Percentiles rank a stretch among this genome's conserved stretches.
Conservation (phyloP, 2,329 filamentous ascomycete species). For the Microcyclosporella mali region DNA sequence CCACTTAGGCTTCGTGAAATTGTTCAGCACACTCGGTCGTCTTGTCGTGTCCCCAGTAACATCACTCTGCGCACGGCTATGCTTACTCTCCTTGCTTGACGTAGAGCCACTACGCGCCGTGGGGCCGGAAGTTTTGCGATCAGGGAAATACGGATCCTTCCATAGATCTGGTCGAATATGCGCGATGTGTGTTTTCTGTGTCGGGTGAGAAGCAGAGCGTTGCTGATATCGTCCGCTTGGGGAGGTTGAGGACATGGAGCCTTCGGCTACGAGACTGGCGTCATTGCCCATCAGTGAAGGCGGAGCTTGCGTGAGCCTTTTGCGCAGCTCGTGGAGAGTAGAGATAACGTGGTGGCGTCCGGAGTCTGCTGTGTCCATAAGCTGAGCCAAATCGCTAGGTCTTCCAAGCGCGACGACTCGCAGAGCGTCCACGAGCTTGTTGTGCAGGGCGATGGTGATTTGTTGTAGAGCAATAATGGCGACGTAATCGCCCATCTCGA, state of each 20-base stretch:
- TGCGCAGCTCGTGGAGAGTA: constrained; percentile 1
- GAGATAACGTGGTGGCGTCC: background rate
- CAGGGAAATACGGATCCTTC: background rate
- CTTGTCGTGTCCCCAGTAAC: constrained; percentile 6
- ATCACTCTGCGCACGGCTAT: too few species aligned
- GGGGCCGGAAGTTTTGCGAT: background rate
- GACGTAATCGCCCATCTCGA: constrained; percentile 24
- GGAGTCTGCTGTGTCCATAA: constrained; percentile 1
- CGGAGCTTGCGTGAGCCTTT: constrained; percentile 1
- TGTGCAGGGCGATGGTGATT: constrained; percentile 22
- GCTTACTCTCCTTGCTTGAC: too few species aligned
- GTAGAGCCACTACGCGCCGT: too few species aligned
- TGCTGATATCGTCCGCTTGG: background rate
- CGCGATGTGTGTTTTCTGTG: background rate
- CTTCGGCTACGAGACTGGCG: too few species aligned
- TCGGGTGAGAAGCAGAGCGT: background rate
- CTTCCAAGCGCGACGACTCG: background rate
- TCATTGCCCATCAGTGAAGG: too few species aligned
- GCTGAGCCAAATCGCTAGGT: background rate
- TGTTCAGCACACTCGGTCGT: too few species aligned
- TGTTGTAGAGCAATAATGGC: constrained; percentile 24
- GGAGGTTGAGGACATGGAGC: background rate
- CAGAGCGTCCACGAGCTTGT: background rate
- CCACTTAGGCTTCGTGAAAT: too few species aligned
- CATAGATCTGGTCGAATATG: background rate